A percentile compares a stretch with the other conserved stretches of the same genome.
phyloP scores from a whole-genome alignment of 2,329 filamentous ascomycete genomes.

The Xylariaceae sp. region DNA sequence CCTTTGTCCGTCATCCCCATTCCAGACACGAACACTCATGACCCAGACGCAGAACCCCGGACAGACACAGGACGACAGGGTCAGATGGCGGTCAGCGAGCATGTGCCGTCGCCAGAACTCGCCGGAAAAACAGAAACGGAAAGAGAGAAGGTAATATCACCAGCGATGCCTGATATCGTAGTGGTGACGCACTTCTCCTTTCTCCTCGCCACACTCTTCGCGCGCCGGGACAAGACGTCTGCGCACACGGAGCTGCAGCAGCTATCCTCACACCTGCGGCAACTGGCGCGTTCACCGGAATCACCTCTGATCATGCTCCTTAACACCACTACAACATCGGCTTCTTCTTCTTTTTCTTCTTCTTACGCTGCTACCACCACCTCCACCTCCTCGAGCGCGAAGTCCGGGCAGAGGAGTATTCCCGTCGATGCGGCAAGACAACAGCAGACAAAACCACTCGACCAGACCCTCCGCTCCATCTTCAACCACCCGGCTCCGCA shows the following conservation, averaged over 20 bases:
- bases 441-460: constrained; percentile 24
- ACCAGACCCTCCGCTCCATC: constrained; percentile 45
- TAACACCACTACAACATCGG: constrained; percentile 42
- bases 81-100: no score
- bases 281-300: constrained; percentile 38
- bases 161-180: constrained; percentile 39
- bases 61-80: no score
- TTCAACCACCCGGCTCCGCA: constrained; percentile 40
- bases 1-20: no score
- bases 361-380: constrained; percentile 3
- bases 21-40: no score
- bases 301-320: constrained; percentile 51
- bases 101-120: no score
- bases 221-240: constrained; percentile 38
- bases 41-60: no score
- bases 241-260: constrained; percentile 45
- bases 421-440: constrained; percentile 6
- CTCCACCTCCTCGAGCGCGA: no score
- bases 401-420: no score
- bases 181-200: constrained; percentile 50
- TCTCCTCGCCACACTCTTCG: constrained; percentile 48
- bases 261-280: constrained; percentile 43
- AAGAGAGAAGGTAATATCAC: constrained; percentile 1
- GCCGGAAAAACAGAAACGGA: constrained; percentile 2
- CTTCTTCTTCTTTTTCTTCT: constrained; percentile 5